Conservation (phyloP, 2,329 filamentous ascomycete genomes). For the Exophiala spinifera region DNA sequence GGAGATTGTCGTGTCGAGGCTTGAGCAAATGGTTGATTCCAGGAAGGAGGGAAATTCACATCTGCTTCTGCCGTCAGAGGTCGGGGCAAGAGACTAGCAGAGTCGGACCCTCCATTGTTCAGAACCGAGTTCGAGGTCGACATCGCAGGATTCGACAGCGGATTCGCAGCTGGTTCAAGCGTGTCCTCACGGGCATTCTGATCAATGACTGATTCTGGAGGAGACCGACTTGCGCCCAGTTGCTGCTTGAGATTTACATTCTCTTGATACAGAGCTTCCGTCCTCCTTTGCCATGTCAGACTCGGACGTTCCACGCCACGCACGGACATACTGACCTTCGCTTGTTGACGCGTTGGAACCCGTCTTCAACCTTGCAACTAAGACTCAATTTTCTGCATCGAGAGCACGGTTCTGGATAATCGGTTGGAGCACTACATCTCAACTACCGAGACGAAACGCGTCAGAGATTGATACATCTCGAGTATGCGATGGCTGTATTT, state of each 20-base stretch:
- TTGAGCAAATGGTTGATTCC: not conserved
- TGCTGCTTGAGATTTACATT: slow-evolving; percentile 3
- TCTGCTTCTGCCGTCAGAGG: not conserved
- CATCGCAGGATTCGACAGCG: not conserved
- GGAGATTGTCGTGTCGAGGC: not conserved
- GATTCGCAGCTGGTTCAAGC: slow-evolving; percentile 14
- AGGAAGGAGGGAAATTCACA: slow-evolving; percentile 18
- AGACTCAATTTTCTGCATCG: slow-evolving; percentile 37
- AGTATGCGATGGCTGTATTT: not conserved
- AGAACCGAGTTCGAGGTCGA: slow-evolving; percentile 9
- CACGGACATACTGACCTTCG: slow-evolving; percentile 32
- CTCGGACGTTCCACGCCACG: slow-evolving; percentile 11
- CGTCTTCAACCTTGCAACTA: slow-evolving; percentile 38
- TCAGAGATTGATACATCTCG: not conserved
- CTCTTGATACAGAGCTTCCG: slow-evolving; percentile 12
- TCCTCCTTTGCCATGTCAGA: slow-evolving; percentile 33
- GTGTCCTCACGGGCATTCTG: slow-evolving; percentile 23
- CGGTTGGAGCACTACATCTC: slow-evolving; percentile 36
- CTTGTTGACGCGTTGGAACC: slow-evolving; percentile 42
- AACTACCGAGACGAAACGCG: not conserved
- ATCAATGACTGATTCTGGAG: slow-evolving; percentile 13
- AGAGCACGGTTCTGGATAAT: slow-evolving; percentile 35
- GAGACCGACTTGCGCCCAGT: slow-evolving; percentile 14
- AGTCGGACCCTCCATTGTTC: not conserved
- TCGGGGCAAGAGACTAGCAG: not conserved